Percentiles rank a stretch among this genome's conserved stretches.
Conservation (phyloP, 2,329 filamentous ascomycete species). For the Talaromyces sp. region DNA sequence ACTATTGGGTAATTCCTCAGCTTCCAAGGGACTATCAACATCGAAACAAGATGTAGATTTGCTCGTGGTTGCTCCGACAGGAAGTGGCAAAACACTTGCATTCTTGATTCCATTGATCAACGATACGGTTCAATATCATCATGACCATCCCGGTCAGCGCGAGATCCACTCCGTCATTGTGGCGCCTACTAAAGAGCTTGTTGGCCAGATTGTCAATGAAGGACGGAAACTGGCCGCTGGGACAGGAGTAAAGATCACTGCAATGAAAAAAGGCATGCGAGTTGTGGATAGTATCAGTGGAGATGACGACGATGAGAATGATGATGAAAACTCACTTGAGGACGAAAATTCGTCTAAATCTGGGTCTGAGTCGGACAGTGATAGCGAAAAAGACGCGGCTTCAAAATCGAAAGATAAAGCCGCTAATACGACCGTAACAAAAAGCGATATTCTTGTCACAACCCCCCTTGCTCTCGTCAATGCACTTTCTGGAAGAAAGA, state of each 20-base stretch:
- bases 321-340: conserved; percentile 13
- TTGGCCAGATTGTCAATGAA: conserved; percentile 75
- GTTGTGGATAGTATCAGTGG: conserved; percentile 47
- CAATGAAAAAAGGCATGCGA: conserved; percentile 80
- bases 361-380: conserved; percentile 31
- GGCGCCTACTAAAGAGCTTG: conserved; percentile 75
- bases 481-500: conserved; percentile 51
- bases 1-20: conserved; percentile 51
- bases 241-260: conserved; percentile 71
- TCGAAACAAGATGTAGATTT: conserved; percentile 57
- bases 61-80: conserved; percentile 84
- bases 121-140: conserved; percentile 54
- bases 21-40: conserved; percentile 26
- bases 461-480: conserved; percentile 76
- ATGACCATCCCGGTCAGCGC: conserved; percentile 49
- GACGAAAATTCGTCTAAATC: conserved; percentile 16
- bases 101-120: conserved; percentile 87
- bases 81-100: conserved; percentile 91
- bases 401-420: conserved; percentile 25
- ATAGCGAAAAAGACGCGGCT: conserved; percentile 23
- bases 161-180: conserved; percentile 64
- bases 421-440: conserved; percentile 50
- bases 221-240: conserved; percentile 72
- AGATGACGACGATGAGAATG: conserved; percentile 34
- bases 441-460: conserved; percentile 72